Evolutionary conservation across 345 rosid genomes (phyloP).

Genomic region (Sisymbrium altissimum): DNA sequence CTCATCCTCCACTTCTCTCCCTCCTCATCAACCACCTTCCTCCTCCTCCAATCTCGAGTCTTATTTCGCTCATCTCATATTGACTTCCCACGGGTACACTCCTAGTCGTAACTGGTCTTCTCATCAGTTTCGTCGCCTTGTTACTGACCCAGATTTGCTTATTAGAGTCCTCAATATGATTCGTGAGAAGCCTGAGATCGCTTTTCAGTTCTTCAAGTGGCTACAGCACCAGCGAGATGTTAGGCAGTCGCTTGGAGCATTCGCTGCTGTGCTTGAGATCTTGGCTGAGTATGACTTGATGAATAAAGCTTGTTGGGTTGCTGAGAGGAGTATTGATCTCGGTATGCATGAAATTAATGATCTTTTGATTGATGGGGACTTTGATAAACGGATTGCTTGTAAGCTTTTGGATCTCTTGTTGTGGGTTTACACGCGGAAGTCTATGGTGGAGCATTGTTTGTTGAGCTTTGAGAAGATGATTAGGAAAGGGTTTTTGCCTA

Average conservation of each 20-base stretch:
- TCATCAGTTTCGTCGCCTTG: slow-evolving; percentile 38
- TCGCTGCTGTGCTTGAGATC: slow-evolving; percentile 52
- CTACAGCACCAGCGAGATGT: slow-evolving; percentile 48
- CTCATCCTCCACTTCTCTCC: slow-evolving; percentile 32
- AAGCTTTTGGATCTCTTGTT: slow-evolving; percentile 56
- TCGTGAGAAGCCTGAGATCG: slow-evolving; percentile 50
- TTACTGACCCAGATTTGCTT: slow-evolving; percentile 51
- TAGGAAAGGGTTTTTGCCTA: slow-evolving; percentile 49
- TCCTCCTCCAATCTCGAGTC: slow-evolving; percentile 24
- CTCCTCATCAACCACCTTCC: slow-evolving; percentile 11
- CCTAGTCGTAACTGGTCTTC: slow-evolving; percentile 45
- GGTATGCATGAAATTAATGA: slow-evolving; percentile 54
- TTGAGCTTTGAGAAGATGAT: slow-evolving; percentile 54
- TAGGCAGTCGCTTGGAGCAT: slow-evolving; percentile 38
- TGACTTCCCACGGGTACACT: slow-evolving; percentile 36
- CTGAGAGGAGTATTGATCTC: slow-evolving; percentile 43
- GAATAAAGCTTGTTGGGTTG: slow-evolving; percentile 50
- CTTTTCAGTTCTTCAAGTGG: slow-evolving; percentile 59
- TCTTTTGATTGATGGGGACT: slow-evolving; percentile 39
- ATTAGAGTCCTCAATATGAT: slow-evolving; percentile 44
- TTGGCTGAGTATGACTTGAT: slow-evolving; percentile 47
- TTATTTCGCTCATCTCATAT: slow-evolving; percentile 47
- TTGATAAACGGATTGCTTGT: slow-evolving; percentile 29
- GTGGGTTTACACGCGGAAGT: slow-evolving; percentile 49
- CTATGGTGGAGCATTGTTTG: slow-evolving; percentile 52